Evolutionary conservation across 495 filamentous ascomycete genomes (phyloP).

Genomic region (Durotheca rogersii): DNA sequence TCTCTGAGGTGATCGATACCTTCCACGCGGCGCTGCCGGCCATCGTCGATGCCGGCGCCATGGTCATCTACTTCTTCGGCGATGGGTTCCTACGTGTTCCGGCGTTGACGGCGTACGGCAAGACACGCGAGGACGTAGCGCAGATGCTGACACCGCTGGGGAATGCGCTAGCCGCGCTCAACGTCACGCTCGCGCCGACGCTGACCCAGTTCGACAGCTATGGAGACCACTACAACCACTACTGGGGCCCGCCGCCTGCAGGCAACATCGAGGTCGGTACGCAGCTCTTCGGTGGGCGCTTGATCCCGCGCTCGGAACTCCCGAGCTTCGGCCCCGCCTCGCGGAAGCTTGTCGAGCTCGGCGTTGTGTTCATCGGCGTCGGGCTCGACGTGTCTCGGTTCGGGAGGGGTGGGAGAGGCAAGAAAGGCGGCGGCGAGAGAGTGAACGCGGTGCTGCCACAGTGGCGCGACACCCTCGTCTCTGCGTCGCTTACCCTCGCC

Average conservation of each 20-base stretch:
- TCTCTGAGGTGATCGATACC: conserved; percentile 42
- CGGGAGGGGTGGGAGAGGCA: conserved; percentile 40
- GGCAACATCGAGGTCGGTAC: conserved; percentile 44
- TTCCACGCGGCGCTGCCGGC: conserved; percentile 45
- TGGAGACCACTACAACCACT: conserved; percentile 43
- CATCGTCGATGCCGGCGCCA: conserved; percentile 56
- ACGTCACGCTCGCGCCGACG: conserved; percentile 14
- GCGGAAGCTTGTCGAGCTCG: conserved; percentile 49
- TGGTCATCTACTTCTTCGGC: conserved; percentile 50
- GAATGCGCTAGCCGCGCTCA: conserved; percentile 30
- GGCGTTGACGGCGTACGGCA: conserved; percentile 39
- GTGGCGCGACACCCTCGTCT: conserved; percentile 57
- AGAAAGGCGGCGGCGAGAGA: no score
- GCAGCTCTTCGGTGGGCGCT: conserved; percentile 56
- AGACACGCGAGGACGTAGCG: conserved; percentile 35
- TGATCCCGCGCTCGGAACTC: conserved; percentile 55
- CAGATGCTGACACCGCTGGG: conserved; percentile 32
- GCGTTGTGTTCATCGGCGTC: conserved; percentile 44
- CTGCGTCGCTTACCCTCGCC: conserved; percentile 20
- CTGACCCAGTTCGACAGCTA: conserved; percentile 45
- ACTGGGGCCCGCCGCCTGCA: conserved; percentile 36
- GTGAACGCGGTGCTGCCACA: conserved; percentile 58
- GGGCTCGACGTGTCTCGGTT: conserved; percentile 41
- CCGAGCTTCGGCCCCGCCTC: conserved; percentile 45
- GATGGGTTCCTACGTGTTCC: conserved; percentile 45